Conservation (phyloP, 495 filamentous ascomycete genomes). For the Amorphotheca resinae region DNA sequence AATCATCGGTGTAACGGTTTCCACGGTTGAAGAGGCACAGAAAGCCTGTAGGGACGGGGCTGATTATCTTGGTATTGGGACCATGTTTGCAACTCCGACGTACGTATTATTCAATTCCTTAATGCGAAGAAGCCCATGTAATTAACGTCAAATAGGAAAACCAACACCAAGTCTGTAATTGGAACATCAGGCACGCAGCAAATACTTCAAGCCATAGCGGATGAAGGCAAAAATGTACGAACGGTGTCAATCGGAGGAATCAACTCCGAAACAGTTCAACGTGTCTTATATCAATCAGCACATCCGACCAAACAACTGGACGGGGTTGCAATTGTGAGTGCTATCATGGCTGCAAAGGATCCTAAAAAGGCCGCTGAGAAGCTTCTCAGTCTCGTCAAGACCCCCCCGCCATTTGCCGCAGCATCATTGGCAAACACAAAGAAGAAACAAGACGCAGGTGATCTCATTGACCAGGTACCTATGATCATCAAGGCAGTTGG, state of each 20-base stretch:
- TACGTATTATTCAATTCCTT: constrained; percentile 23
- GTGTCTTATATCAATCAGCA: constrained; percentile 54
- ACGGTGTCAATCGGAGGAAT: constrained; percentile 83
- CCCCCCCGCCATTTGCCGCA: constrained; percentile 36
- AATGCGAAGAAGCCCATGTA: background rate
- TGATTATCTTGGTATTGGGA: constrained; percentile 81
- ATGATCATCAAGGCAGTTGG: constrained; percentile 46
- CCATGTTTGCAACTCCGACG: constrained; percentile 76
- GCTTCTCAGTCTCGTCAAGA: constrained; percentile 38
- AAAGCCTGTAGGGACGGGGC: constrained; percentile 58
- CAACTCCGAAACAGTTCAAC: constrained; percentile 62
- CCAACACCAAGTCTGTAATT: constrained; percentile 71
- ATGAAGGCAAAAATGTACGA: constrained; percentile 32
- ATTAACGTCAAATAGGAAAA: constrained; percentile 32
- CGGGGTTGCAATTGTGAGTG: constrained; percentile 82
- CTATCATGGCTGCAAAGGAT: constrained; percentile 61
- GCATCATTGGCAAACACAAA: background rate
- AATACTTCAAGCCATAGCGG: constrained; percentile 49
- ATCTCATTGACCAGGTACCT: constrained; percentile 27
- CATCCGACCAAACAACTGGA: constrained; percentile 43
- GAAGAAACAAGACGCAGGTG: background rate
- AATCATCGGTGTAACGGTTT: constrained; percentile 59
- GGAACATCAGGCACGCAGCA: constrained; percentile 63
- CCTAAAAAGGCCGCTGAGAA: constrained; percentile 46
- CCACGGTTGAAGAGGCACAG: constrained; percentile 52